Evolutionary conservation across 352 stramenopile species (phyloP).

Genomic region (Phytophthora megakarya): DNA sequence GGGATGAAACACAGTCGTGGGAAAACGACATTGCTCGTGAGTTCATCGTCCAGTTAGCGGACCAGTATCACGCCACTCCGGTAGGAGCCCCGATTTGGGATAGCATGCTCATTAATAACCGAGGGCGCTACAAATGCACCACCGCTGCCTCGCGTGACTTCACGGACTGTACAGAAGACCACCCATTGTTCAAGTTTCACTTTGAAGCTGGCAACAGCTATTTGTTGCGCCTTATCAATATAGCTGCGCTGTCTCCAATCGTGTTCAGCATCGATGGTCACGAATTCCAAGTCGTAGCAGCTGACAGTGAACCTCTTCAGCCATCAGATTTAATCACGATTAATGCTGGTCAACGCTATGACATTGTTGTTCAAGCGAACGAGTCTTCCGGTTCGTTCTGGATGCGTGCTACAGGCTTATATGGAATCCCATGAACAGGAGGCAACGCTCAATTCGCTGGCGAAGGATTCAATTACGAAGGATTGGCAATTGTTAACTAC

Average conservation of each 20-base stretch:
- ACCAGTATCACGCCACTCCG: slow-evolving; percentile 21
- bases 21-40: slow-evolving; percentile 24
- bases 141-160: not conserved
- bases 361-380: slow-evolving; percentile 33
- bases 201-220: slow-evolving; percentile 27
- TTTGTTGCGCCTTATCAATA: slow-evolving; percentile 29
- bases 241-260: slow-evolving; percentile 25
- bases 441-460: slow-evolving; percentile 12
- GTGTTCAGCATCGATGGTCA: slow-evolving; percentile 40
- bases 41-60: slow-evolving; percentile 26
- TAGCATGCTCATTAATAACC: slow-evolving; percentile 32
- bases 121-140: slow-evolving; percentile 34
- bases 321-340: slow-evolving; percentile 36
- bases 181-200: slow-evolving; percentile 21
- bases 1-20: not conserved
- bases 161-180: slow-evolving; percentile 17
- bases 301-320: slow-evolving; percentile 24
- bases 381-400: slow-evolving; percentile 27
- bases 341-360: slow-evolving; percentile 40
- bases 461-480: slow-evolving; percentile 33
- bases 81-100: slow-evolving; percentile 17
- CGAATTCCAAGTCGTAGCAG: slow-evolving; percentile 33
- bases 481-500: slow-evolving; percentile 29
- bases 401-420: slow-evolving; percentile 28
- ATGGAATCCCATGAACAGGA: slow-evolving; percentile 34